These are phyloP conservation scores for Musa balbisiana DNA, from an alignment of 202 grass and related monocot genomes.

Conservation along the genomic window DNA sequence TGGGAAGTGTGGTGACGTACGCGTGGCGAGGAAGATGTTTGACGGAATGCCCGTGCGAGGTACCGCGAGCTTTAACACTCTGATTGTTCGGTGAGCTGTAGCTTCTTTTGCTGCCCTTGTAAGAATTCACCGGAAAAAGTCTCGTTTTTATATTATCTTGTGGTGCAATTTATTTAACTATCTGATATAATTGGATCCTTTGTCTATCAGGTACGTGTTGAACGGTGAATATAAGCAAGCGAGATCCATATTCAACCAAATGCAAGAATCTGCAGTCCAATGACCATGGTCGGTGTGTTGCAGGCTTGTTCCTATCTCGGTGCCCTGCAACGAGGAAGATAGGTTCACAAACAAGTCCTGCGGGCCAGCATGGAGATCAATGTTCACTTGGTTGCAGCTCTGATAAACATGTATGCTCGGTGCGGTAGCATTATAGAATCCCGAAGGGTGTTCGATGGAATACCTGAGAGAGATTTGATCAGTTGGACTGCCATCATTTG, in stretches of 20 bases:
- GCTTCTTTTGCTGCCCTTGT: neutral
- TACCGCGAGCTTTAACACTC: neutral
- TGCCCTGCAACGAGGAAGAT: conserved; percentile 3
- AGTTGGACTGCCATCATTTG: conserved; percentile 11
- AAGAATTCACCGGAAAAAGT: no score
- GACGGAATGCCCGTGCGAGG: conserved; percentile 6
- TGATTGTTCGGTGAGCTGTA: neutral
- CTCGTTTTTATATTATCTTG: no score
- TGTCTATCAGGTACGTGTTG: neutral
- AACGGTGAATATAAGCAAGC: conserved; percentile 1
- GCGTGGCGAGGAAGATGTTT: neutral
- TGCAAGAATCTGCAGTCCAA: neutral
- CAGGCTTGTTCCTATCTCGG: conserved; percentile 8
- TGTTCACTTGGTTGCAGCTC: neutral
- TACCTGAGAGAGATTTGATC: conserved; percentile 14
- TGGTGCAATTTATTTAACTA: no score
- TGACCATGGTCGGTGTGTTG: conserved; percentile 2
- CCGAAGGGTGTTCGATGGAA: neutral
- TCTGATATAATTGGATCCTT: neutral
- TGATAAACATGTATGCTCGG: conserved; percentile 1
- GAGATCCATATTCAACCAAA: conserved; percentile 6
- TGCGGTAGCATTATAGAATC: conserved; percentile 3
- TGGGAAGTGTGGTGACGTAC: neutral
- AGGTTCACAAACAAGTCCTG: conserved; percentile 4
- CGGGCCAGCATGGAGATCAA: neutral